phyloP scores from a whole-genome alignment of 306 rosid genomes.

The Vicia villosa region DNA sequence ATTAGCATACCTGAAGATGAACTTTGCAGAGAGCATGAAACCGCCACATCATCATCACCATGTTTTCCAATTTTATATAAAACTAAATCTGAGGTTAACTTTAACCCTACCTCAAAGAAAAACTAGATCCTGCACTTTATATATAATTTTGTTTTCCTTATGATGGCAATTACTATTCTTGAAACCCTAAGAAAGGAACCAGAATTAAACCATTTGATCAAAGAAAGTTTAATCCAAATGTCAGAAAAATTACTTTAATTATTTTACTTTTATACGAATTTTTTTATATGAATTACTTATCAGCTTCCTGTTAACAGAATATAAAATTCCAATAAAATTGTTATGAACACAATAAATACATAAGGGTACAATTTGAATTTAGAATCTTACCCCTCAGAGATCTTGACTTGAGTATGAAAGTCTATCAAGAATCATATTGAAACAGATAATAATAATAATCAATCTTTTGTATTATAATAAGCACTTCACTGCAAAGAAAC shows the following conservation, averaged over 20 bases:
- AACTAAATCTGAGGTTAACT: slow-evolving; percentile 12
- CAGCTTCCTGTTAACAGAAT: background rate
- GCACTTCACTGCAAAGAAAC: background rate
- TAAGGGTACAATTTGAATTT: background rate
- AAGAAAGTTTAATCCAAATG: background rate
- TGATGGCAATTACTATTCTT: background rate
- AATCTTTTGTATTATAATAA: background rate
- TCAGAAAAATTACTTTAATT: background rate
- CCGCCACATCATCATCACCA: slow-evolving; percentile 1
- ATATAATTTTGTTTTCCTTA: background rate
- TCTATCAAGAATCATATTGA: background rate
- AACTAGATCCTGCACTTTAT: background rate
- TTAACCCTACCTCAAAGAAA: background rate
- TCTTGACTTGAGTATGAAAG: background rate
- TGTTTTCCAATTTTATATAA: background rate
- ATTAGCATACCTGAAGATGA: background rate
- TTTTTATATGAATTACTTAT: background rate
- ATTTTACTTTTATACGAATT: background rate
- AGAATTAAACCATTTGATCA: background rate
- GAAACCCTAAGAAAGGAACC: slow-evolving; percentile 20
- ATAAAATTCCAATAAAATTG: background rate
- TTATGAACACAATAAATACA: background rate
- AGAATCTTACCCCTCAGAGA: slow-evolving; percentile 11
- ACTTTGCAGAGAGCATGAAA: background rate
- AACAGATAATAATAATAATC: background rate